phyloP scores from a whole-genome alignment of 164 flowering plant species.

The Liriodendron chinense region DNA sequence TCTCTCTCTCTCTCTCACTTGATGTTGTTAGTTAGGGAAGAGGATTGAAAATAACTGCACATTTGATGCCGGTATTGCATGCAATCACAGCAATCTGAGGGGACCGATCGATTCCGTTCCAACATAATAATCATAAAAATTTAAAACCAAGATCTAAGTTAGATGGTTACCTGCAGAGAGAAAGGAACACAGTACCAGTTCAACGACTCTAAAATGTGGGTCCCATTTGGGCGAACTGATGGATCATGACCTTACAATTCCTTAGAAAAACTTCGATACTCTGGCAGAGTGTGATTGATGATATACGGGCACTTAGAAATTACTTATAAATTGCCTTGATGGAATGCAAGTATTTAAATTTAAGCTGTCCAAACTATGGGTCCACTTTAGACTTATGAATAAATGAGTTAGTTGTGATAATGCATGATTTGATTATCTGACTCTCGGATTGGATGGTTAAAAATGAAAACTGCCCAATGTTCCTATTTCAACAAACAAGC shows the following conservation, averaged over 20 bases:
- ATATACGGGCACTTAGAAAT: no score
- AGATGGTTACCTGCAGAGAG: not conserved
- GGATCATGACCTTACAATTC: not conserved
- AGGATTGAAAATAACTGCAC: not conserved
- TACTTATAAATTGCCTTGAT: not conserved
- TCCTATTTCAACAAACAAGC: no score
- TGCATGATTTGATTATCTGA: no score
- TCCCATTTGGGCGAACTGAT: not conserved
- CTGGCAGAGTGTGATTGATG: no score
- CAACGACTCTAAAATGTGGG: not conserved
- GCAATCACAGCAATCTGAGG: not conserved
- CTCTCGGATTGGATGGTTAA: no score
- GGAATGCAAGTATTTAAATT: not conserved
- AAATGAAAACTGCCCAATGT: no score
- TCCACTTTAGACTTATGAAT: no score
- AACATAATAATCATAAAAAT: no score
- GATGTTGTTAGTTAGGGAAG: not conserved
- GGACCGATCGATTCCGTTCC: not conserved
- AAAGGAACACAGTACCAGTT: not conserved
- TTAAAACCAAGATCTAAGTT: not conserved
- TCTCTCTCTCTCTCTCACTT: no score
- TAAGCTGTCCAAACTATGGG: no score
- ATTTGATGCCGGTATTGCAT: not conserved
- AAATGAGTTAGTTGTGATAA: no score
- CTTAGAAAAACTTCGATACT: no score